Conservation (phyloP, 2,329 filamentous ascomycete genomes). For the Triangularia setosa region DNA sequence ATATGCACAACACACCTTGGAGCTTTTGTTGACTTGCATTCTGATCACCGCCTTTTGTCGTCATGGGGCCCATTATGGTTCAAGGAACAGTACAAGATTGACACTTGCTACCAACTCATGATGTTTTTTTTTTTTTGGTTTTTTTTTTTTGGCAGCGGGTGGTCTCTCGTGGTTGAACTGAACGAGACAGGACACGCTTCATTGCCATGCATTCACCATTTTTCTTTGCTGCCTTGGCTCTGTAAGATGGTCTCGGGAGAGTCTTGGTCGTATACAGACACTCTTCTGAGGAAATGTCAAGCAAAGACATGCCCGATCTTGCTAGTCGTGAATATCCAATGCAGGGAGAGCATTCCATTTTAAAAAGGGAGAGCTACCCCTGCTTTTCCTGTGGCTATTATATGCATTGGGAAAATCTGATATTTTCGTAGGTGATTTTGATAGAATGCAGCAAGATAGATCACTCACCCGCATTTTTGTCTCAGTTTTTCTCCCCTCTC, state of each 20-base stretch:
- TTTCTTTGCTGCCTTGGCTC: too few relatives aligned
- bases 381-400: background rate
- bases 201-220: background rate
- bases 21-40: background rate
- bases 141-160: background rate
- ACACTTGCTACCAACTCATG: background rate
- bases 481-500: too few relatives aligned
- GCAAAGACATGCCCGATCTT: background rate
- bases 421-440: too few relatives aligned
- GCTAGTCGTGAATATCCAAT: background rate
- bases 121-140: too few relatives aligned
- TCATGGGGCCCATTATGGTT: background rate
- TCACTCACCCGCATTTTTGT: too few relatives aligned
- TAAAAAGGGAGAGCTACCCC: background rate
- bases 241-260: background rate
- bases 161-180: background rate
- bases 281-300: background rate
- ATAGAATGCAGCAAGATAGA: too few relatives aligned
- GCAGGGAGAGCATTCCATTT: background rate
- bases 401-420: background rate
- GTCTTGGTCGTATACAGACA: background rate
- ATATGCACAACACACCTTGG: background rate
- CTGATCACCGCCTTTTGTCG: background rate
- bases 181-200: background rate
- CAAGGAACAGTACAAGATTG: background rate